phyloP scores from a whole-genome alignment of 2,329 filamentous ascomycete genomes.

The Torrubiella hemipterigena region DNA sequence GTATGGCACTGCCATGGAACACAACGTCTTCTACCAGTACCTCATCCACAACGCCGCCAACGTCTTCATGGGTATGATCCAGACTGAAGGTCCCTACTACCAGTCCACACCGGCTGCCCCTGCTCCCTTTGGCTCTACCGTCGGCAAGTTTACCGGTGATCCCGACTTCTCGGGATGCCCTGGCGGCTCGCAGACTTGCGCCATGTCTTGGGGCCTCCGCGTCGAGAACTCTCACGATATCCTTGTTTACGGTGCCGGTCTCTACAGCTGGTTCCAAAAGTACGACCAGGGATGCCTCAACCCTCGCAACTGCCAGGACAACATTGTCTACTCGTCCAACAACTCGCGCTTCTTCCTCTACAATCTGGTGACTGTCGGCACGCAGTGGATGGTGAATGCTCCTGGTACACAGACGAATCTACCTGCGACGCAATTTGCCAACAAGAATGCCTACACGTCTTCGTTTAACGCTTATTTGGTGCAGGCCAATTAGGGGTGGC shows the following conservation, averaged over 20 bases:
- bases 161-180: constrained; percentile 35
- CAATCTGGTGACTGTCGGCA: constrained; percentile 7
- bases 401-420: too few relatives aligned
- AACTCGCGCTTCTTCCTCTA: constrained; percentile 7
- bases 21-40: constrained; percentile 52
- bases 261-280: constrained; percentile 50
- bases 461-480: too few relatives aligned
- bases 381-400: constrained; percentile 7
- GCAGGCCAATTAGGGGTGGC: too few relatives aligned
- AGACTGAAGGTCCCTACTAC: constrained; percentile 58
- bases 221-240: constrained; percentile 39
- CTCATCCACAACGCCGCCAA: constrained; percentile 44
- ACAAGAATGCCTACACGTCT: too few relatives aligned
- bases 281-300: constrained; percentile 34
- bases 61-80: constrained; percentile 47
- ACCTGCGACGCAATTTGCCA: too few relatives aligned
- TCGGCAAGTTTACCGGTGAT: constrained; percentile 23
- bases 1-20: constrained; percentile 47
- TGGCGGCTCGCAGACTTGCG: constrained; percentile 23
- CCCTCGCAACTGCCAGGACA: constrained; percentile 24
- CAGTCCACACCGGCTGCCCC: constrained; percentile 45
- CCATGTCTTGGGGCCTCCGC: constrained; percentile 46
- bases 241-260: constrained; percentile 44
- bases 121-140: constrained; percentile 32
- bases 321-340: constrained; percentile 14